These are phyloP conservation scores for Saccharum hybrid DNA, from an alignment of 202 grass and related monocot genomes.

Conservation along the genomic window DNA sequence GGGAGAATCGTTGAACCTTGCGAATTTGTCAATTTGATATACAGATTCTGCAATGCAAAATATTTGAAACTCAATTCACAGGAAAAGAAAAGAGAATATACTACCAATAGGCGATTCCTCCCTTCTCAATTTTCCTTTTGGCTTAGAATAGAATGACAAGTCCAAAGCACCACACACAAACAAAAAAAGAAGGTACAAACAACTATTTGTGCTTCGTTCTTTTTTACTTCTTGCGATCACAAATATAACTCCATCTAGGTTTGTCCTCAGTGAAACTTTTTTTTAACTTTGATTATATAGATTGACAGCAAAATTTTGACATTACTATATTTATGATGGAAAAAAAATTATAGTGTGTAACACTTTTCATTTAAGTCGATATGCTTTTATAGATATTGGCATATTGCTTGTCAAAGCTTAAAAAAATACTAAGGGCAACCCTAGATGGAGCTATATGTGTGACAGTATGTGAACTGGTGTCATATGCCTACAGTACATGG, in stretches of 20 bases:
- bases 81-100: background rate
- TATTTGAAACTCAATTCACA: slow-evolving; percentile 1
- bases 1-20: slow-evolving; percentile 79
- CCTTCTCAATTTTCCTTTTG: background rate
- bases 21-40: slow-evolving; percentile 81
- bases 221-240: background rate
- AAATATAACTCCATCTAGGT: background rate
- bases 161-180: background rate
- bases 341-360: background rate
- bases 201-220: background rate
- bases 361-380: background rate
- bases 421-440: background rate
- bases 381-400: background rate
- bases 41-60: slow-evolving; percentile 82
- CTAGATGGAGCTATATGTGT: background rate
- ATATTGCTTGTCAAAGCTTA: background rate
- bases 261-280: background rate
- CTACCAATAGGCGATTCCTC: background rate
- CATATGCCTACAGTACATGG: background rate
- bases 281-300: background rate
- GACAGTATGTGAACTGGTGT: background rate
- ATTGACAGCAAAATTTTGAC: background rate
- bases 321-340: background rate
- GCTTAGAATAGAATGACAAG: background rate
- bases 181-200: background rate